Conservation (phyloP, 1,284 basidiomycete species). For the Garcileccinum viscosum region DNA sequence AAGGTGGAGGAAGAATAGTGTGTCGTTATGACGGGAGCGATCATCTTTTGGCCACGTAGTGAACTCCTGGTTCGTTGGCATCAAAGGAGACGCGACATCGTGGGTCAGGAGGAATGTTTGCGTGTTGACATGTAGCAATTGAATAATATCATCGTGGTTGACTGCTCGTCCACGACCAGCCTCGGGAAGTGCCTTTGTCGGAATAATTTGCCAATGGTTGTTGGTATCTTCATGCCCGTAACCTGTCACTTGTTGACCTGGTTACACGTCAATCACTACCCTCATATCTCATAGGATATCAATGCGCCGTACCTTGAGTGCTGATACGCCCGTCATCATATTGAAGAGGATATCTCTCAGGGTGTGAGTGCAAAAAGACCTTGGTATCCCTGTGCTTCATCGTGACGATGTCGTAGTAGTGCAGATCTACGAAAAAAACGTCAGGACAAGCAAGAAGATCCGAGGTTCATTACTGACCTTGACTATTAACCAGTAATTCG, state of each 20-base stretch:
- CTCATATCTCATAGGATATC: background rate
- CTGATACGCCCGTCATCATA: conserved; percentile 98
- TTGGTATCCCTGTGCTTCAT: conserved; percentile 93
- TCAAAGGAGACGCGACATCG: conserved; percentile 96
- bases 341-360: conserved; percentile 87
- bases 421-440: conserved; percentile 72
- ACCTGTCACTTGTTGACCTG: conserved; percentile 98
- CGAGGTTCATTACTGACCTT: conserved; percentile 61
- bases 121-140: conserved; percentile 89
- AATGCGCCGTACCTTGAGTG: conserved; percentile 73
- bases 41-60: conserved; percentile 87
- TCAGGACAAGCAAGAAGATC: conserved; percentile 12
- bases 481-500: conserved; percentile 87
- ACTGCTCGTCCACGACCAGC: conserved; percentile 89
- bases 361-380: conserved; percentile 92
- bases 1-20: conserved; percentile 81
- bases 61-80: conserved; percentile 99
- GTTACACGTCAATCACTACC: conserved; percentile 5
- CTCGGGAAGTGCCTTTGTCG: conserved; percentile 90
- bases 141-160: conserved; percentile 87
- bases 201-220: conserved; percentile 95
- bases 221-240: conserved; percentile 93
- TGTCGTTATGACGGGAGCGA: conserved; percentile 80
- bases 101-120: conserved; percentile 88
- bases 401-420: conserved; percentile 89